phyloP scores from a whole-genome alignment of 352 stramenopile genomes.

The Pythium oligandrum region DNA sequence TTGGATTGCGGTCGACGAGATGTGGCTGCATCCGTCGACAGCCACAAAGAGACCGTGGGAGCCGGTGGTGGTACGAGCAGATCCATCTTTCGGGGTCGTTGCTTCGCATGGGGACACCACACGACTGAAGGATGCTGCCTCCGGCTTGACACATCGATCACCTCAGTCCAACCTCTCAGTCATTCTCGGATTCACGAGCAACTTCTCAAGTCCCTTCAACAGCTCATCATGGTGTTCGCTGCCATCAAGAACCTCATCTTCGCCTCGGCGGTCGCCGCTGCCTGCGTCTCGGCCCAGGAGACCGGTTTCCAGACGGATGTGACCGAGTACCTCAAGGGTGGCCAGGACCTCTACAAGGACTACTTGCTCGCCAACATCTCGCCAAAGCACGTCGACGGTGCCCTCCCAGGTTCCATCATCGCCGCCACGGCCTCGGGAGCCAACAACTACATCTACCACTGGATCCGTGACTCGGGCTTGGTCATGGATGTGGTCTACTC shows the following conservation, averaged over 20 bases:
- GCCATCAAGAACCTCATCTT: constrained; percentile 11
- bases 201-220: not conserved
- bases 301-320: constrained; percentile 18
- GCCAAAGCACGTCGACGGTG: constrained; percentile 14
- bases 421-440: constrained; percentile 3
- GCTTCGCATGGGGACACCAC: no score
- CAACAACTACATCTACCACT: constrained; percentile 25
- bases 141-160: no score
- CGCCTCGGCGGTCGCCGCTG: constrained; percentile 7
- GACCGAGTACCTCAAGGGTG: constrained; percentile 5
- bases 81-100: no score
- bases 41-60: no score
- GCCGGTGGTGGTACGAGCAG: no score
- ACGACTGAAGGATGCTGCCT: no score
- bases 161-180: no score
- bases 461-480: constrained; percentile 15
- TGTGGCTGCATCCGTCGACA: no score
- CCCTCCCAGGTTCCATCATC: constrained; percentile 16
- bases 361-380: constrained; percentile 19
- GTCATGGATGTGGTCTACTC: constrained; percentile 19
- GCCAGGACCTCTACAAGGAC: constrained; percentile 10
- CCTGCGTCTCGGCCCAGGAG: constrained; percentile 13
- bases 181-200: no score
- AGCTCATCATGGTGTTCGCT: constrained; percentile 13
- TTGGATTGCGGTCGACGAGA: no score